Evolutionary conservation across 192 early-diverging fungal genomes (phyloP), one percentile per base, ranked within the genome.

Genomic region (Rhizoclosmatium globosum): DNA sequence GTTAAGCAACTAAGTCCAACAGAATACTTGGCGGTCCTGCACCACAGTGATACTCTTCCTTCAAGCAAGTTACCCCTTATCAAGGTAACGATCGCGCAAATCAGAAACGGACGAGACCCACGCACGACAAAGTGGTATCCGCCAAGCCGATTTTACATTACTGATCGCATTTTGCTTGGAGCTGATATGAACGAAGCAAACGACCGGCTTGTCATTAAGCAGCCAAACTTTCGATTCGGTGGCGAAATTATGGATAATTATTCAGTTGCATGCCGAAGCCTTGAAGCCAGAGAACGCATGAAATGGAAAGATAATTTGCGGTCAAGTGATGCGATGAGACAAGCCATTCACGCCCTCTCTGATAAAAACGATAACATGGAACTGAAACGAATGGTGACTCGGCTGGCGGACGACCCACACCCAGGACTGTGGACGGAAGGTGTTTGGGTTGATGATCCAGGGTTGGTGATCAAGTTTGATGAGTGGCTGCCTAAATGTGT

Each of bases 1-100:
- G 31, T 58, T 9, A 23, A 72, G 38, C 21, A 11, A 11, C 15
- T 72, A n/a, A 59, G 38, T 41, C 15, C 44, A 1, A 11, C 19
- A 44, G 53, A 72, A 19, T 57, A 21, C 3, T 2, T 72, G 56
- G 70, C 56, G 9, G 47, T 58, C 2, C 47, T 72, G 48, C 70
- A 72, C 17, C 70, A 72, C 70, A 72, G 70, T 39, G 70, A 72
- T 21, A 57, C 50, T 9, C 9, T 31, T 21, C 48, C 70, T 15
- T 9, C 48, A 21, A 21, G 1, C 44, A 31, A n/a, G 1, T 17
- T 58, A 21, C 70, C 53, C 2, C 15, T 43, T 50, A 59, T 72
- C 53, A 72, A 72, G 56, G 70, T 44, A 7, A 72, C 70, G 13
- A 72, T 41, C 48, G 70, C 70, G 6, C 70, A 72, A 44, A 15